Conservation (phyloP, 2,329 filamentous ascomycete genomes). For the Colletotrichum abscissum region DNA sequence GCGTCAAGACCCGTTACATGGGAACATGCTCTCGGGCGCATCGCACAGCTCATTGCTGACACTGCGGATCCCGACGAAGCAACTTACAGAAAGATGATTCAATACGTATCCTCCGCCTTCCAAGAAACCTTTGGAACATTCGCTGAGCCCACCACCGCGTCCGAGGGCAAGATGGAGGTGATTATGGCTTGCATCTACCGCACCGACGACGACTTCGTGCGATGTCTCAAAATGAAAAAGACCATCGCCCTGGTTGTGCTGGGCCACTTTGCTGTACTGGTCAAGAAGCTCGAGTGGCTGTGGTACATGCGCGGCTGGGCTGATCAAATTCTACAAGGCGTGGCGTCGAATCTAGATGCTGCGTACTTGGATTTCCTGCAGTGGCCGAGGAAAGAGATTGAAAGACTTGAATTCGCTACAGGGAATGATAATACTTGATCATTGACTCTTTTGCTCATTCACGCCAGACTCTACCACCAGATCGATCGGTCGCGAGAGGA, state of each 20-base stretch:
- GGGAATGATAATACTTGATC: not conserved
- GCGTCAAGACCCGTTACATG: slow-evolving; percentile 21
- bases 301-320: slow-evolving; percentile 39
- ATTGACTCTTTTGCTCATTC: too few relatives aligned
- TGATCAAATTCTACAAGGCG: slow-evolving; percentile 21
- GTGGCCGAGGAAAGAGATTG: slow-evolving; percentile 41
- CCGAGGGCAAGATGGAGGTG: slow-evolving; percentile 25
- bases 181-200: slow-evolving; percentile 35
- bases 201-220: slow-evolving; percentile 22
- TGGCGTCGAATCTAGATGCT: slow-evolving; percentile 5
- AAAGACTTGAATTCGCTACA: slow-evolving; percentile 5
- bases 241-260: slow-evolving; percentile 33
- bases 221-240: slow-evolving; percentile 26
- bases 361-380: slow-evolving; percentile 27
- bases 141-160: slow-evolving; percentile 1
- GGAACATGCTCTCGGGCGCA: slow-evolving; percentile 24
- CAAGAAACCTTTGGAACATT: slow-evolving; percentile 26
- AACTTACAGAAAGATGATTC: slow-evolving; percentile 1
- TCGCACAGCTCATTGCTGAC: slow-evolving; percentile 14
- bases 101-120: slow-evolving; percentile 9
- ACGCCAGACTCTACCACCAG: too few relatives aligned
- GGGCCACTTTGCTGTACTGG: slow-evolving; percentile 33
- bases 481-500: too few relatives aligned
- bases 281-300: slow-evolving; percentile 31
- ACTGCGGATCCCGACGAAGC: not conserved